phyloP scores from a whole-genome alignment of 371 early-diverging fungal genomes.

The Dichotomocladium elegans region DNA sequence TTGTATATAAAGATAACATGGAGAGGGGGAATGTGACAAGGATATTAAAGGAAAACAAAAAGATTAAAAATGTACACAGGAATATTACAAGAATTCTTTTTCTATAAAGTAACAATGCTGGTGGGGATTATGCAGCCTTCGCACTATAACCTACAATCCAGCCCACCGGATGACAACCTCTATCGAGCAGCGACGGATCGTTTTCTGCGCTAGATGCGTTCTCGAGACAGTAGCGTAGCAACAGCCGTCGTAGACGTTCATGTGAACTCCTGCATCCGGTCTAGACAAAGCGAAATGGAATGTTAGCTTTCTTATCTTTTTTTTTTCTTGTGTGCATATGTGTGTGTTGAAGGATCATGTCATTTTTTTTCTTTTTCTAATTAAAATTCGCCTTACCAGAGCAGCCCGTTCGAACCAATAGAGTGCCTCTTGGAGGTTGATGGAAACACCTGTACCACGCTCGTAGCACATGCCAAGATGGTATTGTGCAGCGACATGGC shows the following conservation, averaged over 20 bases:
- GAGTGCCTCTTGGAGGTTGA: constrained; percentile 57
- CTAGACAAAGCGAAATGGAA: constrained; percentile 4
- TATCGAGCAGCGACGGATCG: not conserved
- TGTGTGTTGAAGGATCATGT: no score
- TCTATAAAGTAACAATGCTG: no score
- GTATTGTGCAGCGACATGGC: constrained; percentile 60
- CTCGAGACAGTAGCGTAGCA: constrained; percentile 50
- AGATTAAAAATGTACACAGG: no score
- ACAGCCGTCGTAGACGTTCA: constrained; percentile 48
- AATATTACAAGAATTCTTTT: no score
- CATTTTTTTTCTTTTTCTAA: no score
- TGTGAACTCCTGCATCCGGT: constrained; percentile 54
- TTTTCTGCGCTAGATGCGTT: constrained; percentile 15
- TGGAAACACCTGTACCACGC: constrained; percentile 64
- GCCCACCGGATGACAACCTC: constrained; percentile 3
- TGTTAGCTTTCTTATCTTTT: constrained; percentile 6
- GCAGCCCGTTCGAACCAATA: constrained; percentile 77
- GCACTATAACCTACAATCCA: constrained; percentile 17
- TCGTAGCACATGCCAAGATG: constrained; percentile 66
- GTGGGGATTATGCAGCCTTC: constrained; percentile 15
- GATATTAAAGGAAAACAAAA: no score
- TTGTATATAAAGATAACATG: no score
- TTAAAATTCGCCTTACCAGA: constrained; percentile 15
- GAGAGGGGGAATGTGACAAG: no score
- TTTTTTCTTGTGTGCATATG: not conserved